Conservation (phyloP, 2,329 filamentous ascomycete genomes). For the Microcyclosporella mali region DNA sequence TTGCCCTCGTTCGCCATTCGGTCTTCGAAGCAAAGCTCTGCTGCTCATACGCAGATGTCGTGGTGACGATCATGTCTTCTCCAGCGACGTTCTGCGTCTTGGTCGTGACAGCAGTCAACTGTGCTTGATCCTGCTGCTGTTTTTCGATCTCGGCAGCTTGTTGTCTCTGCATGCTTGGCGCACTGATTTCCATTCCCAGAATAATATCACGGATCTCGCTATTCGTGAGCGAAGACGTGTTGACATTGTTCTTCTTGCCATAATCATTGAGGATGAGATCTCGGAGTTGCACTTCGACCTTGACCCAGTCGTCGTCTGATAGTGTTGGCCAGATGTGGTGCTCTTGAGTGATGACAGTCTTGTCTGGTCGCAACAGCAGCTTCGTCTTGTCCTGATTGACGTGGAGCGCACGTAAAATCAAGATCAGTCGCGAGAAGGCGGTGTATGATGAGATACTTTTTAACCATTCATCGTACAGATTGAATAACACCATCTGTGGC, state of each 20-base stretch:
- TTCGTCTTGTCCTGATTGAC: conserved; percentile 99
- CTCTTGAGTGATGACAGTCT: conserved; percentile 95
- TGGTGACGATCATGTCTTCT: conserved; percentile 96
- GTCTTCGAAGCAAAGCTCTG: conserved; percentile 98
- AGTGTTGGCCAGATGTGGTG: conserved; percentile 98
- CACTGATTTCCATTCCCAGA: conserved; percentile 98
- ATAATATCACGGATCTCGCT: conserved; percentile 98
- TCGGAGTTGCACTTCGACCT: conserved; percentile 93
- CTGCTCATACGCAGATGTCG: conserved; percentile 95
- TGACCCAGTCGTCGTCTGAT: conserved; percentile 96
- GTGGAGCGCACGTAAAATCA: conserved; percentile 90
- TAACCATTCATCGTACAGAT: conserved; percentile 96
- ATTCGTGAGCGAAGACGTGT: conserved; percentile 90
- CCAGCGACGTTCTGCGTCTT: conserved; percentile 97
- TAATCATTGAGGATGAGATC: conserved; percentile 98
- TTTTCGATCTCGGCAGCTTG: conserved; percentile 98
- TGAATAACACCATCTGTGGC: conserved; percentile 99
- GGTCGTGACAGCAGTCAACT: conserved; percentile 93
- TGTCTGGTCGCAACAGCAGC: conserved; percentile 87
- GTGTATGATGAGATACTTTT: conserved; percentile 99
- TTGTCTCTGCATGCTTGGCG: conserved; percentile 94
- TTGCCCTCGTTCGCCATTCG: conserved; percentile 94
- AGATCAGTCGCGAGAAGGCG: conserved; percentile 87
- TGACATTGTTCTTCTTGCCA: conserved; percentile 99
- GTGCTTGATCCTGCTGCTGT: conserved; percentile 93